phyloP scores from a whole-genome alignment of 169 alveolate species.

The Babesia sp. region DNA sequence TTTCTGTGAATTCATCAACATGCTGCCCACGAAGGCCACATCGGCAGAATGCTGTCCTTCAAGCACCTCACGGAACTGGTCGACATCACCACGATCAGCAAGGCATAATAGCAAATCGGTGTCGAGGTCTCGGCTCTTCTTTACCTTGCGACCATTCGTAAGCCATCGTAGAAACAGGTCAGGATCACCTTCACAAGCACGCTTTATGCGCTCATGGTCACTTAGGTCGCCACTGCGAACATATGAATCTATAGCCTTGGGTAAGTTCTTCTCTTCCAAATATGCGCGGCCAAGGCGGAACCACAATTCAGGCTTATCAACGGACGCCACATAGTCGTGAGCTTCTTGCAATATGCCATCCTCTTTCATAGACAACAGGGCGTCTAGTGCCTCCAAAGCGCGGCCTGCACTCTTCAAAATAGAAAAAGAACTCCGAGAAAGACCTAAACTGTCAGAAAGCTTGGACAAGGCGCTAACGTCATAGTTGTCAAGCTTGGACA shows the following conservation, averaged over 20 bases:
- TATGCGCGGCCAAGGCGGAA: constrained; percentile 94
- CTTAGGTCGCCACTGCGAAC: constrained; percentile 90
- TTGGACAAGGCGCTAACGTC: constrained; percentile 58
- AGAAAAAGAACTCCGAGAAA: constrained; percentile 22
- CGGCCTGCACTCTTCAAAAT: constrained; percentile 32
- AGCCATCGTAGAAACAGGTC: constrained; percentile 46
- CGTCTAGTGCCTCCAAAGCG: constrained; percentile 43
- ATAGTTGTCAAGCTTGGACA: constrained; percentile 67
- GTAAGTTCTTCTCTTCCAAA: constrained; percentile 81
- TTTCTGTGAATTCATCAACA: constrained; percentile 79
- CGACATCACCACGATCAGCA: constrained; percentile 62
- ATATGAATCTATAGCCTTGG: constrained; percentile 94
- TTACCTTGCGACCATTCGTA: constrained; percentile 28
- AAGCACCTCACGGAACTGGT: constrained; percentile 56
- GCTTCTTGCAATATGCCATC: constrained; percentile 53
- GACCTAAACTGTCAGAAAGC: constrained; percentile 32
- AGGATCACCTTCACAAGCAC: constrained; percentile 40
- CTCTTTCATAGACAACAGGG: constrained; percentile 75
- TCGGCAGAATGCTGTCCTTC: constrained; percentile 50
- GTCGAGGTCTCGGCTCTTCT: constrained; percentile 64
- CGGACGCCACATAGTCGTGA: constrained; percentile 71
- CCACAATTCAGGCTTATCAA: constrained; percentile 89
- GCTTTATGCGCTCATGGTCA: constrained; percentile 75
- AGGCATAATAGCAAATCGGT: constrained; percentile 68
- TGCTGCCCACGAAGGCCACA: constrained; percentile 70